These are phyloP conservation scores for Grosmannia huntii DNA, from an alignment of 2,329 filamentous ascomycete genomes.

Conservation along the genomic window DNA sequence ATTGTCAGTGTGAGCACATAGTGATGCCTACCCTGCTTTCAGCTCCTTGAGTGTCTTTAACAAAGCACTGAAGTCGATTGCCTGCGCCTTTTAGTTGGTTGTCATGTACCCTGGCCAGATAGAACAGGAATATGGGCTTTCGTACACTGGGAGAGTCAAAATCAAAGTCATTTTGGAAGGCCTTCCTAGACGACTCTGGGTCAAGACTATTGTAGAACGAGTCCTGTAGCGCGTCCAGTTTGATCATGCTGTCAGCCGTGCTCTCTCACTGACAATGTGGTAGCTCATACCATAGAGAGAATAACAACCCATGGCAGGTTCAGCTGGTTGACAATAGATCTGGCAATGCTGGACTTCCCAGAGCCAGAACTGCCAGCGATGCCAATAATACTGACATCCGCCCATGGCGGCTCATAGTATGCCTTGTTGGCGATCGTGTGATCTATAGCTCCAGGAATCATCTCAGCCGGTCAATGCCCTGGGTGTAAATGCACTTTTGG, in stretches of 20 bases:
- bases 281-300: conserved; percentile 69
- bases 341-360: conserved; percentile 82
- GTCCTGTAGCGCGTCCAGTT: conserved; percentile 42
- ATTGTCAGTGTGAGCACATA: background rate
- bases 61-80: conserved; percentile 86
- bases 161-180: conserved; percentile 86
- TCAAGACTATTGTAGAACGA: conserved; percentile 92
- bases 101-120: background rate
- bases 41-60: conserved; percentile 69
- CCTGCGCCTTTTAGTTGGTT: conserved; percentile 25
- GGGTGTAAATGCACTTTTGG: background rate
- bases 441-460: background rate
- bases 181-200: conserved; percentile 62
- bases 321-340: conserved; percentile 79
- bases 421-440: conserved; percentile 38
- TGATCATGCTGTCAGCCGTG: background rate
- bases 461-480: background rate
- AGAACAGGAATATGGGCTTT: background rate
- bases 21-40: conserved; percentile 67
- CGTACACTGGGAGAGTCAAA: conserved; percentile 82
- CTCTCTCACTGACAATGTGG: no score
- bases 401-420: conserved; percentile 91
- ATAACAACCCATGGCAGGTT: conserved; percentile 98
- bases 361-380: conserved; percentile 93
- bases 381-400: conserved; percentile 89